A percentile compares a stretch with the other conserved stretches of the same genome.
These are phyloP conservation scores for Aspergillus sp. DNA, from an alignment of 2,329 filamentous ascomycete genomes.

Conservation along the genomic window DNA sequence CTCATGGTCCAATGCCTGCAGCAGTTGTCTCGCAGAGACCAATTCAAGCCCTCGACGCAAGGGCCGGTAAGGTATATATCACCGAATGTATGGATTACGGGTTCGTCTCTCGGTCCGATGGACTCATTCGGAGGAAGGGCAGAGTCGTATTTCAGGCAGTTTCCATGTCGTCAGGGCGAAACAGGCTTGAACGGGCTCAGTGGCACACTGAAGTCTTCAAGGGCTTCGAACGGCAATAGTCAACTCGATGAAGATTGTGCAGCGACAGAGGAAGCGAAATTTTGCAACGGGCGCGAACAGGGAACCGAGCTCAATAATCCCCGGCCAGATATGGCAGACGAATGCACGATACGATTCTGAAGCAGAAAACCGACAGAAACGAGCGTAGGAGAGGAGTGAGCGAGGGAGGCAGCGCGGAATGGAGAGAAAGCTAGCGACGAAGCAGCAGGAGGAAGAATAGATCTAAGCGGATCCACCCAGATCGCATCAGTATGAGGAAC, in stretches of 20 bases:
- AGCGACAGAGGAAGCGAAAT: conserved; percentile 2
- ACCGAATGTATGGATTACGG: too few relatives aligned
- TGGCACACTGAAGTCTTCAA: too few relatives aligned
- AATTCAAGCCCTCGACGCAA: too few relatives aligned
- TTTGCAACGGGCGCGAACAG: not conserved
- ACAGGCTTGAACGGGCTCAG: too few relatives aligned
- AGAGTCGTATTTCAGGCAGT: not conserved
- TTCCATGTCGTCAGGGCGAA: too few relatives aligned
- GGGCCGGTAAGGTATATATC: too few relatives aligned
- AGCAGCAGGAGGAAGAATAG: not conserved
- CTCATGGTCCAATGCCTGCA: conserved; percentile 14
- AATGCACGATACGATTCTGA: not conserved
- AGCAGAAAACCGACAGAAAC: not conserved
- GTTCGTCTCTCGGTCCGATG: not conserved
- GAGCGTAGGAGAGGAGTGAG: not conserved
- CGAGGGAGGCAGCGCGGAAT: not conserved
- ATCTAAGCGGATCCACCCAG: not conserved
- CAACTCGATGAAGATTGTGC: conserved; percentile 2
- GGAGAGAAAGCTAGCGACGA: not conserved
- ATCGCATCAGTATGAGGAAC: not conserved
- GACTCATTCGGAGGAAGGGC: not conserved
- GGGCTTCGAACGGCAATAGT: too few relatives aligned
- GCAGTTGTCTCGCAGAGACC: not conserved
- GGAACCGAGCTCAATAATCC: not conserved
- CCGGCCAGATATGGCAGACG: not conserved